Base-by-base conservation (phyloP, 179 eudicot species). In the Vitellaria paradoxa region DNA sequence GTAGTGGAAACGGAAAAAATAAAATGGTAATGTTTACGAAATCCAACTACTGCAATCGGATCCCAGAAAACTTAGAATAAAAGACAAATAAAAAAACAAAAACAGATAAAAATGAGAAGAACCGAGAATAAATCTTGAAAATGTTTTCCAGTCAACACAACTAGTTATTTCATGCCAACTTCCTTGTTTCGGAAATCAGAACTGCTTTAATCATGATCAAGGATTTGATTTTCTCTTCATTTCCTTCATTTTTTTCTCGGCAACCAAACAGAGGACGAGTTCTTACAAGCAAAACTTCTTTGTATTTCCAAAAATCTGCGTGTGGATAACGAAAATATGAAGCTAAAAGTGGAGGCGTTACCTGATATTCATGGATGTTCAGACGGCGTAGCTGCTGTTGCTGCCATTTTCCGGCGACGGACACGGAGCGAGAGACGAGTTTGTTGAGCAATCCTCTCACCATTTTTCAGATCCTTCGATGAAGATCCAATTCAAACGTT, bases 361-460 rank as follows among this genome's bases (percentile, higher is more conserved):
- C 81, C 81, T 79, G 81, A 65, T 79, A 65, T 59, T 93, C 94
- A 59, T 93, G 98, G 83, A 91, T 88, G 84, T 93, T 93, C 87
- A 95, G 98, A 79, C 91, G 97, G 73, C 99, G 99, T 69, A 95
- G 93, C 85, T 95, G 99, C 59, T 95, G 93, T 17, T 91, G 95
- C 73, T 95, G 98, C 92, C 91, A 95, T 93, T 90, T 90, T 24
- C 94, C 94, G 86, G 97, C 93, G 82, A 87, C 66, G 77, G 95
- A 81, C 60, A 95, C 91, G 17, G 99, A 89, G 47, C 86, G 88
- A 20, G 85, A 77, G 13, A 87, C 83, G 56, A 96, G 79, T 50
- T 81, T 93, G 75, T 85, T 86, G 1, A 90, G 79, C 73, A 88
- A 88, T 74, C 89, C 92, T 88, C 93, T 81, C 83, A 86, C 90